Conservation (phyloP, 2,329 filamentous ascomycete species). For the Emydomyces testavorans region DNA sequence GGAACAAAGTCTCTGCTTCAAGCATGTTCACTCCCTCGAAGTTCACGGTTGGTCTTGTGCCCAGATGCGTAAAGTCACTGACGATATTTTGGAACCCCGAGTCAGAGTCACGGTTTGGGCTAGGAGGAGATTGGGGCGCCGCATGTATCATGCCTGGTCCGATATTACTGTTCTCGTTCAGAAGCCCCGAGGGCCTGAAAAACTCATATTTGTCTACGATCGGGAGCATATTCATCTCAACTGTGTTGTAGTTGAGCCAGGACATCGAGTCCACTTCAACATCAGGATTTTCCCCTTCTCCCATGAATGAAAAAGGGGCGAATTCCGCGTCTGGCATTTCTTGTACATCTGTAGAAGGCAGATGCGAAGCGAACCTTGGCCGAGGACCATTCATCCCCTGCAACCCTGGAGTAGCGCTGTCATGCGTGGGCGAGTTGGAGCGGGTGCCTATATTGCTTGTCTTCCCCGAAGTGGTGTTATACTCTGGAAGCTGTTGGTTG, state of each 20-base stretch:
- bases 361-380: background rate
- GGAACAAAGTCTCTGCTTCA: background rate
- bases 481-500: background rate
- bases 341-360: background rate
- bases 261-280: background rate
- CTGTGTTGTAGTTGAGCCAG: slow-evolving; percentile 6
- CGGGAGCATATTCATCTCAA: slow-evolving; percentile 2
- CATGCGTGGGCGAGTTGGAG: background rate
- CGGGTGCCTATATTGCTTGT: background rate
- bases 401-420: background rate
- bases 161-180: background rate
- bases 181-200: background rate
- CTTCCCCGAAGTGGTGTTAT: background rate
- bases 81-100: slow-evolving; percentile 1
- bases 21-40: background rate
- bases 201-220: background rate
- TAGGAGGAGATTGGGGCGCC: background rate
- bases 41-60: background rate
- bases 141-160: background rate
- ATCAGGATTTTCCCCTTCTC: background rate
- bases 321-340: background rate
- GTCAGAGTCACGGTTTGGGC: background rate
- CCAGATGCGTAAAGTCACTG: background rate
- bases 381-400: background rate
- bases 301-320: background rate